These are phyloP conservation scores for Erythrophleum fordii DNA, from an alignment of 306 rosid genomes.

Conservation along the genomic window DNA sequence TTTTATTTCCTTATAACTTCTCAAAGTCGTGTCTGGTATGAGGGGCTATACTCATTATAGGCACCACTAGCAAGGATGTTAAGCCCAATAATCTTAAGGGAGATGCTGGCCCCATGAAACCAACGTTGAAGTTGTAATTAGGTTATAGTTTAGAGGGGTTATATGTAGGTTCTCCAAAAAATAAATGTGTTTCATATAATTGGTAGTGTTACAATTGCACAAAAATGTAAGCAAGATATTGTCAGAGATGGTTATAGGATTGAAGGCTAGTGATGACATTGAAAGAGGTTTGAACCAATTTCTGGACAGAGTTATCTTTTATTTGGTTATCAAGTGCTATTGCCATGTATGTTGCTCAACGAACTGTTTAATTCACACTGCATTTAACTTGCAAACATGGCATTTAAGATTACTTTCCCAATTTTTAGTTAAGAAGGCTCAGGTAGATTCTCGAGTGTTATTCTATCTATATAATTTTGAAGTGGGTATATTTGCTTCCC, in stretches of 20 bases:
- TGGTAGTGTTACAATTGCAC: not conserved
- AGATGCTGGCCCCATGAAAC: too few relatives aligned
- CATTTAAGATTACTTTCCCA: conserved; percentile 8
- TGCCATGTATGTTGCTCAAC: conserved; percentile 13
- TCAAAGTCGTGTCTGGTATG: too few relatives aligned
- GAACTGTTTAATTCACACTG: not conserved
- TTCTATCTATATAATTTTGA: conserved; percentile 24
- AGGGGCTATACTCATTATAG: too few relatives aligned
- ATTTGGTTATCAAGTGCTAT: conserved; percentile 7
- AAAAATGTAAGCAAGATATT: not conserved
- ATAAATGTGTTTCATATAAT: not conserved
- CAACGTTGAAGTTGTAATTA: too few relatives aligned
- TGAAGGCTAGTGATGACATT: not conserved
- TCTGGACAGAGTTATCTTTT: not conserved
- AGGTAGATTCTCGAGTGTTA: conserved; percentile 1
- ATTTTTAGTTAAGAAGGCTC: conserved; percentile 4
- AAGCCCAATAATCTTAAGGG: too few relatives aligned
- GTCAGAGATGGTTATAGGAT: not conserved
- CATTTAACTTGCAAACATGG: not conserved
- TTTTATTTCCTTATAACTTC: too few relatives aligned
- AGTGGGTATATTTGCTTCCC: conserved; percentile 29
- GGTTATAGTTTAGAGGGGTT: too few relatives aligned
- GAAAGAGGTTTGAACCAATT: not conserved
- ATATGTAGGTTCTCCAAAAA: too few relatives aligned
- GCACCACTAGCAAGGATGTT: too few relatives aligned